Evolutionary conservation across 108 stramenopile genomes (phyloP).

Genomic region (Nitzschia palea): DNA sequence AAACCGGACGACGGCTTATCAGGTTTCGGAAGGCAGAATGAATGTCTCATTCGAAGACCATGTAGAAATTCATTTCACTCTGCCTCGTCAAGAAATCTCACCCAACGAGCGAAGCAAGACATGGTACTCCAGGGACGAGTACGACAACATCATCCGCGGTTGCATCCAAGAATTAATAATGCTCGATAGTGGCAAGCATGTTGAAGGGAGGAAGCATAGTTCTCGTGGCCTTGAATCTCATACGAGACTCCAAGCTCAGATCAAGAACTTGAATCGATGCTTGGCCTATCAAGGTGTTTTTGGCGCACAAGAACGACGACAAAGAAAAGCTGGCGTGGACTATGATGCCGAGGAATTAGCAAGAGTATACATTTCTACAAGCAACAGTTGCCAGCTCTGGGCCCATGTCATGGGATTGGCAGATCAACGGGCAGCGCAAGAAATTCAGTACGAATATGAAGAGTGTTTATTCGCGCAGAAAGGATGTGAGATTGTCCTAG

Average conservation of each 20-base stretch:
- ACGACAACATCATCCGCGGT: background rate
- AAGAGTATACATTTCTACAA: background rate
- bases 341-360: background rate
- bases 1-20: too few relatives aligned
- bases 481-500: too few relatives aligned
- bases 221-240: background rate
- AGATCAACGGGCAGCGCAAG: background rate
- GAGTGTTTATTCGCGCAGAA: too few relatives aligned
- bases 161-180: background rate
- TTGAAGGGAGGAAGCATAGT: background rate
- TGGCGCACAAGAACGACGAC: background rate
- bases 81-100: background rate
- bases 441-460: too few relatives aligned
- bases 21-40: too few relatives aligned
- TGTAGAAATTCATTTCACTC: background rate
- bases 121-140: background rate
- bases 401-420: background rate
- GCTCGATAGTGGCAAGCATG: background rate
- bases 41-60: too few relatives aligned
- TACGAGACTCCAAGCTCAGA: background rate
- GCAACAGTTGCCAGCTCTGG: background rate
- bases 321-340: background rate
- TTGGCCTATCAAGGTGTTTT: background rate
- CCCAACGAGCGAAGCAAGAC: background rate
- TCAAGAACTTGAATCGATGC: background rate